Conservation (phyloP, 257 asterid species). For the Solanum clarkiae region DNA sequence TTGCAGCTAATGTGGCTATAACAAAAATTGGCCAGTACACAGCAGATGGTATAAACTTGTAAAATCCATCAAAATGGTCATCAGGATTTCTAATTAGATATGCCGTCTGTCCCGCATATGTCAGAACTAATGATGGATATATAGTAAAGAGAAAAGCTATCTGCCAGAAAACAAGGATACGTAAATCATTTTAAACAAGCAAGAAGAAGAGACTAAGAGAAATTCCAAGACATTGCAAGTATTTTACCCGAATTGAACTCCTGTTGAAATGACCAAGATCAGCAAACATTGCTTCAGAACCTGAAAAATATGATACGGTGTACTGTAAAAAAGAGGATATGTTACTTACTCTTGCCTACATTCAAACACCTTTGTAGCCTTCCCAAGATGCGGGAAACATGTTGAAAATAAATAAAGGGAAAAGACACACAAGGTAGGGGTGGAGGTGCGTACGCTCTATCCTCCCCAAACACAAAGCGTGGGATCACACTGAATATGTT, state of each 20-base stretch:
- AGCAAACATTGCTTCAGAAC: slow-evolving; percentile 79
- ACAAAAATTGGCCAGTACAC: slow-evolving; percentile 80
- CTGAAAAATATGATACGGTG: slow-evolving; percentile 6
- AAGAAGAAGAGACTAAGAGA: not conserved
- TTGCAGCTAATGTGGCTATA: slow-evolving; percentile 36
- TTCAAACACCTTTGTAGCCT: not conserved
- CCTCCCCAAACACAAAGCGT: no score
- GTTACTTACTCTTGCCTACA: not conserved
- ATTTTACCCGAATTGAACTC: slow-evolving; percentile 46
- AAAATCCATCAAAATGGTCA: slow-evolving; percentile 37
- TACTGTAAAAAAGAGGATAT: not conserved
- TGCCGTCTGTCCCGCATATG: slow-evolving; percentile 70
- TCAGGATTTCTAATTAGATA: slow-evolving; percentile 45
- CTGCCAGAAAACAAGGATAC: slow-evolving; percentile 8
- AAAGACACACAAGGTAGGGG: not conserved
- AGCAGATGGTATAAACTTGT: slow-evolving; percentile 40
- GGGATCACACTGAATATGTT: no score
- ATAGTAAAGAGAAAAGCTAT: slow-evolving; percentile 50
- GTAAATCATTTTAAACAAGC: not conserved
- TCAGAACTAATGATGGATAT: slow-evolving; percentile 46
- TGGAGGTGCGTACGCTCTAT: no score
- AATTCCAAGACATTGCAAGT: not conserved
- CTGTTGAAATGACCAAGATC: slow-evolving; percentile 73
- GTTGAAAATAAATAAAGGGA: not conserved
- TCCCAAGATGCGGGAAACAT: not conserved